Conservation (phyloP, 495 filamentous ascomycete species). For the Tuber indicum region DNA sequence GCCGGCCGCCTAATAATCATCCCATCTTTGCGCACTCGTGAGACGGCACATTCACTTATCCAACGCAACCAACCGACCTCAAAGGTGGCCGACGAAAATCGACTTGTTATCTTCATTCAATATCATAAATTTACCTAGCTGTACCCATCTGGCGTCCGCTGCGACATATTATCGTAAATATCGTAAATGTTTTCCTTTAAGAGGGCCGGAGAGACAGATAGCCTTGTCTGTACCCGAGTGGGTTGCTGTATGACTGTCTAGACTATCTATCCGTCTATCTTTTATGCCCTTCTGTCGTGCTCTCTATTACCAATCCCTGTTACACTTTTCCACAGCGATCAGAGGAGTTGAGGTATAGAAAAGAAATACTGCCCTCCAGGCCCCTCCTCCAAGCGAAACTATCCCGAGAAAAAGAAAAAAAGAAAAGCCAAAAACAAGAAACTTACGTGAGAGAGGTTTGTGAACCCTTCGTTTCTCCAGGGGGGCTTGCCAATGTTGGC, state of each 20-base stretch:
- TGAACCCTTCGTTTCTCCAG: not conserved
- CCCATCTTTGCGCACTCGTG: not conserved
- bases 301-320: not conserved
- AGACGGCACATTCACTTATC: not conserved
- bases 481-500: not conserved
- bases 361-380: not conserved
- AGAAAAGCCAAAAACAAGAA: constrained; percentile 3
- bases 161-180: not conserved
- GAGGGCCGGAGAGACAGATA: not conserved
- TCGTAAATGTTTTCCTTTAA: not conserved
- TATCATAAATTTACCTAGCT: no score
- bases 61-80: not conserved
- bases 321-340: not conserved
- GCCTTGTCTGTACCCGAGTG: not conserved
- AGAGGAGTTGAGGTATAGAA: not conserved
- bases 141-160: no score
- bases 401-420: not conserved
- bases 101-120: not conserved
- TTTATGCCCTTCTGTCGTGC: not conserved
- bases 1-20: not conserved
- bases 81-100: not conserved
- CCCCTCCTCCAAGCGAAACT: not conserved
- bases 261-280: not conserved
- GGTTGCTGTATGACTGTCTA: not conserved
- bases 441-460: not conserved